Base-by-base conservation (phyloP, 495 filamentous ascomycete genomes). In the Neurospora cerealis region DNA sequence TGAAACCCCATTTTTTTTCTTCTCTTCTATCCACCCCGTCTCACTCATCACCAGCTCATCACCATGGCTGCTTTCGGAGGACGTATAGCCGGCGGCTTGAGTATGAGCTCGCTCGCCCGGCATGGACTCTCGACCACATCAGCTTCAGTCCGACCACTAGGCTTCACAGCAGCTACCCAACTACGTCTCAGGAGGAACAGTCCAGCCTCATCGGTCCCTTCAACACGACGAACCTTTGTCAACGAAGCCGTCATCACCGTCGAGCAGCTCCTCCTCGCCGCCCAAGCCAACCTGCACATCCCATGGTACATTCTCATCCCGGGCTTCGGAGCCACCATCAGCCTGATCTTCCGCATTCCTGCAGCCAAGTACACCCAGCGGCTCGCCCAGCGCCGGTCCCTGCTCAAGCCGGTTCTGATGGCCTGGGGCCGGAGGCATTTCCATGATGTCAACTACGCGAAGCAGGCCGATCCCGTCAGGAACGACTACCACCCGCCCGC, bases 241-340 rank as follows among this genome's bases (percentile, higher is more conserved):
- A 85, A 87, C 44, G 78, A 86, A 28, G 80, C 83, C 40, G 70
- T 91, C 62, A 79, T 86, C 41, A 76, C 81, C 73, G 86, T 91
- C 21, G 85, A 90, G 40, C 77, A 81, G 70, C 77, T 90, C 60
- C 83, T 96, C 70, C 82, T 89, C n/a, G 76, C 81, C 60, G 77
- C 95, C 3, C 93, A 96, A 79, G 76, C 78, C 39, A 17, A 83
- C 75, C 88, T 87, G 36, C 83, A 85, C 66, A 85, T 92, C 4
- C 88, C 93, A 74, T 97, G 93, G 93, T 89, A 80, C 69, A 77
- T 88, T 10, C 86, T 89, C 36, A 88, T 97, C 71, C 93, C 94
- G 0, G 83, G 92, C 71, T 85, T 92, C 1, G 91, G 93, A 2
- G 71, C 93, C 4, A 44, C 88, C 69, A 82, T 95, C 69, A 90